A percentile compares a stretch with the other conserved stretches of the same genome.
Conservation (phyloP, 805 yeast species). For the Candida multigemmis region DNA sequence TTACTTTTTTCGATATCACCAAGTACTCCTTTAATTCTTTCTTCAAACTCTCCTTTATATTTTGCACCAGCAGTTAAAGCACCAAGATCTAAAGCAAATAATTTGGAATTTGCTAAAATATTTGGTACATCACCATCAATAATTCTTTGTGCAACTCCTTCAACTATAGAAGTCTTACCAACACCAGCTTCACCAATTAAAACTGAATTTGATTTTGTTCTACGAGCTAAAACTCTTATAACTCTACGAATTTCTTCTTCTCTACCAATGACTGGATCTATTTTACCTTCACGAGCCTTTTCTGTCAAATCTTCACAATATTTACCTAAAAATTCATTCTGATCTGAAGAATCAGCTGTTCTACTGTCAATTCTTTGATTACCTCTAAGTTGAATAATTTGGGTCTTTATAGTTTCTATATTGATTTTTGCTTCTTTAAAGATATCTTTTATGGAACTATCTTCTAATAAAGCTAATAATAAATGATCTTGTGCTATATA, state of each 20-base stretch:
- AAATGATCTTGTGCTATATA: conserved; percentile 94
- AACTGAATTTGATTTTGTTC: conserved; percentile 95
- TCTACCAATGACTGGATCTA: conserved; percentile 98
- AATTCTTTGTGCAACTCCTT: conserved; percentile 97
- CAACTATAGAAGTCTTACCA: conserved; percentile 96
- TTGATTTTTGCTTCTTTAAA: conserved; percentile 68
- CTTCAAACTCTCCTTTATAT: conserved; percentile 98
- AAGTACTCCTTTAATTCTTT: conserved; percentile 92
- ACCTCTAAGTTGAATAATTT: conserved; percentile 77
- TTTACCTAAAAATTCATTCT: conserved; percentile 75
- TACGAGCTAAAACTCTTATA: conserved; percentile 89
- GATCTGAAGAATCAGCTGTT: conserved; percentile 83
- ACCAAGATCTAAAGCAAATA: conserved; percentile 88
- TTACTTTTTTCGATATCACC: conserved; percentile 87
- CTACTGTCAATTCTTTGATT: conserved; percentile 87
- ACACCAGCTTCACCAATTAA: conserved; percentile 99
- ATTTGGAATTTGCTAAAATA: conserved; percentile 68
- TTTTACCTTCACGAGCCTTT: conserved; percentile 85
- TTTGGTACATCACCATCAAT: conserved; percentile 93
- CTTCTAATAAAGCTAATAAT: conserved; percentile 76
- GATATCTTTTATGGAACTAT: conserved; percentile 56
- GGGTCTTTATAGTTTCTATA: conserved; percentile 64
- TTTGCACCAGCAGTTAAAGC: conserved; percentile 98
- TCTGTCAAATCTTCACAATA: conserved; percentile 93
- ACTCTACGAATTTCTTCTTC: conserved; percentile 97